Percentiles rank a stretch among this genome's conserved stretches.
phyloP scores from a whole-genome alignment of 257 asterid species.

The Cinchona pubescens region DNA sequence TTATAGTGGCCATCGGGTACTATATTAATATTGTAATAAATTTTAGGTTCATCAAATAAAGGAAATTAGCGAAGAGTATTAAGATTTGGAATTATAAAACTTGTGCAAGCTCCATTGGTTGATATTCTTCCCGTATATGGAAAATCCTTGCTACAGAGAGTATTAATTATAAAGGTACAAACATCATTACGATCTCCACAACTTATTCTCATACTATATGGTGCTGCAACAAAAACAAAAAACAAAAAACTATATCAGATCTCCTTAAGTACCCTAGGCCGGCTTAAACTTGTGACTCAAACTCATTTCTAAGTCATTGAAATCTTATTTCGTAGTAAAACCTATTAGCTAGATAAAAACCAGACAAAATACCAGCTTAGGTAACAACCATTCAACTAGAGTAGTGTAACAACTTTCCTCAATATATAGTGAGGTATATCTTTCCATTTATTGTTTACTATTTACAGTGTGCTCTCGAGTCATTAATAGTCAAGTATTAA shows the following conservation, averaged over 20 bases:
- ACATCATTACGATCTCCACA: constrained; percentile 88
- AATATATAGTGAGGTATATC: neutral
- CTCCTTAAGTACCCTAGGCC: neutral
- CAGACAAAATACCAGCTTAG: neutral
- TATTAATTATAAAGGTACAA: constrained; percentile 61
- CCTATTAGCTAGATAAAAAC: neutral
- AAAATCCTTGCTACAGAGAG: constrained; percentile 84
- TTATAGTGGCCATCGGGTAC: constrained; percentile 87
- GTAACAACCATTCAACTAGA: neutral
- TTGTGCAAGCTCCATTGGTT: constrained; percentile 67
- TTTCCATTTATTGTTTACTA: too few relatives aligned
- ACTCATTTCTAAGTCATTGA: neutral
- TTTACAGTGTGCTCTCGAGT: neutral
- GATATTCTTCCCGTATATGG: constrained; percentile 94
- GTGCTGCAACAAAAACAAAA: constrained; percentile 46
- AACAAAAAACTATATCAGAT: constrained; percentile 5
- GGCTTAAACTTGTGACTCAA: neutral
- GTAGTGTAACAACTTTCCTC: neutral
- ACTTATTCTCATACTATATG: constrained; percentile 89
- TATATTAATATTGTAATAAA: constrained; percentile 78
- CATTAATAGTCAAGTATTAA: neutral
- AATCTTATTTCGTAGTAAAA: neutral
- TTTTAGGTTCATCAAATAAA: constrained; percentile 84
- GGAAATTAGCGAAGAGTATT: constrained; percentile 76
- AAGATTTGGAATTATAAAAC: constrained; percentile 68